phyloP scores from a whole-genome alignment of 805 yeast species.

The Saturnispora quitensis region DNA sequence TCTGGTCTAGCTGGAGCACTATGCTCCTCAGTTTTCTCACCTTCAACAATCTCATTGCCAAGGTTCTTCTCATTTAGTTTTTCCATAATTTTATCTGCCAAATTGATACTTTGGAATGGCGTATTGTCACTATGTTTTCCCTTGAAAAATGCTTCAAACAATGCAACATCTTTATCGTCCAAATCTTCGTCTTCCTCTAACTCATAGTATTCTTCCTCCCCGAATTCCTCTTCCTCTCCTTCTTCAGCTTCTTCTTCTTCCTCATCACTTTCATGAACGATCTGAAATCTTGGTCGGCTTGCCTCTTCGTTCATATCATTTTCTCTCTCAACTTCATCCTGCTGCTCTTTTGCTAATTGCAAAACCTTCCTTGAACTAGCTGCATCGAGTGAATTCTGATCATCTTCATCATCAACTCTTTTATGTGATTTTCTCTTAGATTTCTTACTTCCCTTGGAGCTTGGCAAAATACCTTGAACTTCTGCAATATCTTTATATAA shows the following conservation, averaged over 20 bases:
- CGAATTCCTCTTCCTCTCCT: conserved; percentile 24
- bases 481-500: conserved; percentile 70
- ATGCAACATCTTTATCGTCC: conserved; percentile 72
- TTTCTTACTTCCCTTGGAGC: conserved; percentile 9
- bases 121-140: conserved; percentile 13
- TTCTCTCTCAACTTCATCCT: conserved; percentile 76
- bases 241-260: conserved; percentile 17
- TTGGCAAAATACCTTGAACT: conserved; percentile 53
- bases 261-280: conserved; percentile 25
- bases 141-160: conserved; percentile 71
- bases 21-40: conserved; percentile 17
- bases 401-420: conserved; percentile 38
- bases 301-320: conserved; percentile 29
- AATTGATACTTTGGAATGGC: conserved; percentile 43
- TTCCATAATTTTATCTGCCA: conserved; percentile 92
- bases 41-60: conserved; percentile 19
- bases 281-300: conserved; percentile 23
- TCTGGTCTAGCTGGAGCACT: conserved; percentile 30
- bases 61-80: conserved; percentile 42
- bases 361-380: conserved; percentile 73
- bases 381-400: conserved; percentile 69
- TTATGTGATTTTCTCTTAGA: conserved; percentile 8
- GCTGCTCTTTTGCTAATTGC: conserved; percentile 86
- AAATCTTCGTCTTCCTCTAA: conserved; percentile 51
- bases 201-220: conserved; percentile 32